These are phyloP conservation scores for Xerocomus nothofagi DNA, from an alignment of 1,284 basidiomycete genomes.

Conservation along the genomic window DNA sequence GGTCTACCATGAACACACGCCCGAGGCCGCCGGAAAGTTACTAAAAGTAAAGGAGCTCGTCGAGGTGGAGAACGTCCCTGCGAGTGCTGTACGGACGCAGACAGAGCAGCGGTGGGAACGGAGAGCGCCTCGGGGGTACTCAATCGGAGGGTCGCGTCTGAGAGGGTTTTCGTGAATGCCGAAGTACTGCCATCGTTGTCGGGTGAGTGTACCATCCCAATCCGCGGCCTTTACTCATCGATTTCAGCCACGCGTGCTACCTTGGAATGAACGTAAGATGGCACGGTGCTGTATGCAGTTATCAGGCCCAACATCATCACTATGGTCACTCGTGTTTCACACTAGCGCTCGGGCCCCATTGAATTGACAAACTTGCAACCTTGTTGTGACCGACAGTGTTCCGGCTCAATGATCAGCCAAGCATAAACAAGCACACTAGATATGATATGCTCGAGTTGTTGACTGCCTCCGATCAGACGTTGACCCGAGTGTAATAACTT, in stretches of 20 bases:
- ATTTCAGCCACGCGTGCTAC: not conserved
- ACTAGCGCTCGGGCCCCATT: not conserved
- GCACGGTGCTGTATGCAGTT: not conserved
- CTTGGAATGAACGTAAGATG: not conserved
- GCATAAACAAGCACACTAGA: no score
- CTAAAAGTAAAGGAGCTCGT: conserved; percentile 83
- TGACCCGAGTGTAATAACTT: no score
- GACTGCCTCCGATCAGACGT: no score
- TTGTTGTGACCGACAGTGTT: not conserved
- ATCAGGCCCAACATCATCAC: not conserved
- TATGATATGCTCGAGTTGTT: no score
- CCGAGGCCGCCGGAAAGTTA: conserved; percentile 80
- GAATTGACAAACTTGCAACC: not conserved
- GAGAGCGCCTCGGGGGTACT: conserved; percentile 64
- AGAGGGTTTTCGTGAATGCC: conserved; percentile 22
- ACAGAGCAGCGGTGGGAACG: conserved; percentile 63
- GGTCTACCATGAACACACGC: conserved; percentile 73
- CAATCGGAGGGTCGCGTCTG: conserved; percentile 40
- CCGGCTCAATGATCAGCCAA: no score
- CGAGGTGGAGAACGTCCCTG: conserved; percentile 80
- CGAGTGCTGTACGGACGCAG: conserved; percentile 61
- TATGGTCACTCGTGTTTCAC: not conserved
- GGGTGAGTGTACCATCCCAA: conserved; percentile 6
- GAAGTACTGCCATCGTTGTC: not conserved
- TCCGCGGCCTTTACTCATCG: not conserved